phyloP scores from a whole-genome alignment of 148 eudicot species.

The Cornus kousa region DNA sequence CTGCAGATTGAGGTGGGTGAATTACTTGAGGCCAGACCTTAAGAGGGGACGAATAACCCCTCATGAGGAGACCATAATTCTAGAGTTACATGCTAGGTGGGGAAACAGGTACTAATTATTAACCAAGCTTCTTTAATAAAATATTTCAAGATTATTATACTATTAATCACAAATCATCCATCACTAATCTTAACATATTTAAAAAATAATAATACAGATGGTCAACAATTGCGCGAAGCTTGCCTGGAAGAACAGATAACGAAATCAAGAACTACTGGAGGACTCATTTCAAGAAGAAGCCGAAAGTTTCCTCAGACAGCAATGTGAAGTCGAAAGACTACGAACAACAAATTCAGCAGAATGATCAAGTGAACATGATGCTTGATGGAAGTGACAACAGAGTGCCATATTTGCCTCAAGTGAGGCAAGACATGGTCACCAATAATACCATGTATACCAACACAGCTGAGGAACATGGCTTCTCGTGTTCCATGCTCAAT shows the following conservation, averaged over 20 bases:
- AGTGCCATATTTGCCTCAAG: slow-evolving; percentile 14
- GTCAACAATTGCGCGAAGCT: slow-evolving; percentile 78
- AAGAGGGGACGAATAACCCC: slow-evolving; percentile 78
- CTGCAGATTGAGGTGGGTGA: slow-evolving; percentile 76
- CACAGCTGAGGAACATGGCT: slow-evolving; percentile 34
- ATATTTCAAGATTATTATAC: too few species aligned
- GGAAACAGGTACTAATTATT: slow-evolving; percentile 53
- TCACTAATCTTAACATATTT: background rate
- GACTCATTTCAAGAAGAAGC: slow-evolving; percentile 77
- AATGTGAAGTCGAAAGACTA: slow-evolving; percentile 37
- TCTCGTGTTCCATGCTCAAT: slow-evolving; percentile 22
- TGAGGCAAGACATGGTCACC: slow-evolving; percentile 25
- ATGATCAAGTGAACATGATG: slow-evolving; percentile 41
- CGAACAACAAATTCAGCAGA: slow-evolving; percentile 43
- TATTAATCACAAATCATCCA: too few species aligned
- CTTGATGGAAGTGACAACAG: slow-evolving; percentile 34
- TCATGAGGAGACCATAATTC: slow-evolving; percentile 55
- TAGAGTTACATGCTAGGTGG: slow-evolving; percentile 73
- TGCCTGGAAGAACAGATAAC: slow-evolving; percentile 81
- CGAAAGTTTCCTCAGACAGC: slow-evolving; percentile 20
- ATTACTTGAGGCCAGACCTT: slow-evolving; percentile 72
- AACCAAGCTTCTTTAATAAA: background rate
- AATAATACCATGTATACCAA: slow-evolving; percentile 18
- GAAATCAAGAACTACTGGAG: slow-evolving; percentile 88
- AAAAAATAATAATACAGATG: slow-evolving; percentile 33